phyloP scores from a whole-genome alignment of 345 rosid genomes.

The Citrus australasica region DNA sequence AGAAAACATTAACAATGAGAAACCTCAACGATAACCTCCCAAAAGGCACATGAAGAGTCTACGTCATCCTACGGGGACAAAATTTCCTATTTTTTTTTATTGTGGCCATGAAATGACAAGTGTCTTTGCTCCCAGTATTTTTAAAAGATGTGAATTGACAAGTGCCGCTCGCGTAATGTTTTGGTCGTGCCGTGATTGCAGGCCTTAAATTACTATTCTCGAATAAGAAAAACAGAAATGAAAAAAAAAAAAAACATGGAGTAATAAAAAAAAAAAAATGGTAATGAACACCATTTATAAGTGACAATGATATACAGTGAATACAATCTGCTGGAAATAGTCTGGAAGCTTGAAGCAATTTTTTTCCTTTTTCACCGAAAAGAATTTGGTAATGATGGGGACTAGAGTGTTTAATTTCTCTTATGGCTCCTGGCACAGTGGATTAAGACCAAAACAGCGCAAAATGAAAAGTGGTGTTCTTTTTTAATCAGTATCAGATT shows the following conservation, averaged over 20 bases:
- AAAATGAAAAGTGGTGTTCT: background rate
- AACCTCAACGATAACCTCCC: too few species aligned
- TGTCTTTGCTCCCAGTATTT: background rate
- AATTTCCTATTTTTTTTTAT: too few species aligned
- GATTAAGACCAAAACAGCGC: background rate
- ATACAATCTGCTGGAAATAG: too few species aligned
- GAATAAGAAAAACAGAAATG: background rate
- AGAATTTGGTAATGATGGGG: background rate
- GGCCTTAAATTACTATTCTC: too few species aligned
- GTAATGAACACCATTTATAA: background rate
- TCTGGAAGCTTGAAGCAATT: background rate
- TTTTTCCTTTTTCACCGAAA: background rate
- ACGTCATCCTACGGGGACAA: background rate
- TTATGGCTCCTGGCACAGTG: background rate
- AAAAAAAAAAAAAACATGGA: background rate
- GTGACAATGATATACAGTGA: background rate
- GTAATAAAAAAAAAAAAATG: too few species aligned
- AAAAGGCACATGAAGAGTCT: background rate
- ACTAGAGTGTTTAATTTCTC: background rate
- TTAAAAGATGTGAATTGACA: too few species aligned
- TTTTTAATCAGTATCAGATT: background rate
- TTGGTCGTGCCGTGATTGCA: background rate
- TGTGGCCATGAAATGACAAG: background rate
- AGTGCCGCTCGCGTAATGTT: background rate
- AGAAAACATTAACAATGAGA: too few species aligned